Evolutionary conservation across 228 moss, liverwort and hornwort species (phyloP), one percentile per base, ranked within the genome.

Genomic region (Sphagnum magellanicum): DNA sequence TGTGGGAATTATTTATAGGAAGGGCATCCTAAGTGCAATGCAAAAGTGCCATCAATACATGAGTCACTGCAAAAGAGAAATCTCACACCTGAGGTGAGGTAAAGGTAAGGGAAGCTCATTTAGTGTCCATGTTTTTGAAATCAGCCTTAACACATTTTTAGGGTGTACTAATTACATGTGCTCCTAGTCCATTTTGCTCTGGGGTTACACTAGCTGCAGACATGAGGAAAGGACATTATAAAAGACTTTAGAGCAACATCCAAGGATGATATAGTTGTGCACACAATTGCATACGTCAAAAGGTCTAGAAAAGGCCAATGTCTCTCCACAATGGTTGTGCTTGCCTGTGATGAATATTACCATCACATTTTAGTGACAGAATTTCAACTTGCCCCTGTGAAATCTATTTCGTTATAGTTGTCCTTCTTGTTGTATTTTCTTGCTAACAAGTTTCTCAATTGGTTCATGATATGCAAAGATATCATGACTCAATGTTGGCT

Each of bases 1-100:
- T 17, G 17, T 17, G 17, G 17, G 0, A 17, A 17, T 17, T 17
- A 17, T 69, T 49, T 75, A 69, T 82, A 96, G 89, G 89, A 91
- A 74, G 96, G 96, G 58, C 96, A 96, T 84, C 92, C 91, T 63
- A 92, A 96, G 73, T 88, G 89, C 74, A 96, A 89, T 80, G 87
- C 89, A 72, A 81, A 92, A 85, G 96, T 96, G 60, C 80, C 92
- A 60, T 79, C 96, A 49, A 92, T 96, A 75, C 70, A 92, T 74
- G 80, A 88, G 64, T 84, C 88, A 46, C 73, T 92, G 10, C 89
- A 92, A 74, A 85, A 86, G 79, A 91, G 91, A 64, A 80, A 74
- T 59, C 76, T 96, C 68, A 83, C 89, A 79, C 91, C 91, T 79
- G 96, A 91, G 91, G 91, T 91, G 0, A 17, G 17, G 17, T 17